Percentiles rank a stretch among this genome's conserved stretches.
Conservation (phyloP, 139 green algal species). For the Chlorella ohadii region DNA sequence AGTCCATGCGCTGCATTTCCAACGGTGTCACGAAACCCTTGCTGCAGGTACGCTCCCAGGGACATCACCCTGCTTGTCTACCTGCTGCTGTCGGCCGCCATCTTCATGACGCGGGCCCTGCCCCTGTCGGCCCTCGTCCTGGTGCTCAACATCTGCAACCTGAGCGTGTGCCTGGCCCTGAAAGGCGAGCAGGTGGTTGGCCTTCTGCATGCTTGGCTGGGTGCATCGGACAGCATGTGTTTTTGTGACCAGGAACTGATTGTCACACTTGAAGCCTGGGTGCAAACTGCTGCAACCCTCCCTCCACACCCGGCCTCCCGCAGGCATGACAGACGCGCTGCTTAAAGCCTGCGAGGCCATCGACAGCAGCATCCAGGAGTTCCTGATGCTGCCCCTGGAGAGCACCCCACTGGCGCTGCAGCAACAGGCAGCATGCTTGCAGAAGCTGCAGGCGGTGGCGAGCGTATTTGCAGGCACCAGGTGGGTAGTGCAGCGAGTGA, state of each 20-base stretch:
- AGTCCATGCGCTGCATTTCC: no score
- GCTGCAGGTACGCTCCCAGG: neutral
- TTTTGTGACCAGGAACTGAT: no score
- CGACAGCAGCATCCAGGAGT: neutral
- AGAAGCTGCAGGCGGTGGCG: slow-evolving; percentile 1
- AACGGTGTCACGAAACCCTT: no score
- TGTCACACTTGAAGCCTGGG: no score
- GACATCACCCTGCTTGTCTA: slow-evolving; percentile 6
- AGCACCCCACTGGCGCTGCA: slow-evolving; percentile 23
- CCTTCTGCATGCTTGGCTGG: neutral
- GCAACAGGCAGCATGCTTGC: slow-evolving; percentile 2
- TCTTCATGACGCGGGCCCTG: neutral
- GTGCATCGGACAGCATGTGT: no score
- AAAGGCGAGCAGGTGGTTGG: neutral
- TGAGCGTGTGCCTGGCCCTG: neutral
- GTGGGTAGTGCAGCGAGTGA: neutral
- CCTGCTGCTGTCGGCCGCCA: neutral
- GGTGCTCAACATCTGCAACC: slow-evolving; percentile 19
- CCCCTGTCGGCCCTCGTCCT: slow-evolving; percentile 17
- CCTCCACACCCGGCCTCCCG: neutral
- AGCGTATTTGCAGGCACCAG: neutral
- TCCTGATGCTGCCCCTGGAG: slow-evolving; percentile 43
- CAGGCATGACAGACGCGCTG: slow-evolving; percentile 23
- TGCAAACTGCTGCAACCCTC: no score
- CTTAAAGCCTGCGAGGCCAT: neutral